phyloP scores from a whole-genome alignment of 2,329 filamentous ascomycete genomes.

The Colletotrichum destructivum region DNA sequence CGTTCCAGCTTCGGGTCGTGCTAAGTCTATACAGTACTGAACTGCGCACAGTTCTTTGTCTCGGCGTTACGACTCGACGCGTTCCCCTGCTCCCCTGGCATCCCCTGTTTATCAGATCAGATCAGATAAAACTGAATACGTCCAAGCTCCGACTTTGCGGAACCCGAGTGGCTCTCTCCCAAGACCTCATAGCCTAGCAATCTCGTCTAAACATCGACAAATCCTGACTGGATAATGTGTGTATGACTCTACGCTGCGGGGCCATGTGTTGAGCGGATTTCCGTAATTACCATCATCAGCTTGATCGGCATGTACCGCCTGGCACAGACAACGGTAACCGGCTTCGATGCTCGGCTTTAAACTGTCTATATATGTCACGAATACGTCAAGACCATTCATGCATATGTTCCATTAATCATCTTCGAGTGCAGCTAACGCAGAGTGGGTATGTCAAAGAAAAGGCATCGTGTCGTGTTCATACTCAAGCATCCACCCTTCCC shows the following conservation, averaged over 20 bases:
- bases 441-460: conserved; percentile 18
- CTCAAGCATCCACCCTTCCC: conserved; percentile 4
- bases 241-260: conserved; percentile 15
- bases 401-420: conserved; percentile 15
- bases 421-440: background rate
- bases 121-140: conserved; percentile 38
- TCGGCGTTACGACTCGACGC: conserved; percentile 39
- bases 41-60: conserved; percentile 1
- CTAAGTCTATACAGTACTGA: background rate
- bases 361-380: conserved; percentile 14
- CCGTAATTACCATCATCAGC: conserved; percentile 6
- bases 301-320: background rate
- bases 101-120: conserved; percentile 34
- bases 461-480: conserved; percentile 18
- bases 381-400: conserved; percentile 7
- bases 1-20: background rate
- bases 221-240: background rate
- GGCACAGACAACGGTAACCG: conserved; percentile 1
- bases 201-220: conserved; percentile 23
- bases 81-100: background rate
- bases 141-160: conserved; percentile 17
- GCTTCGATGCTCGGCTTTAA: background rate
- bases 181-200: conserved; percentile 12
- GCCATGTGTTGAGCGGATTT: conserved; percentile 11
- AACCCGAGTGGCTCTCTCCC: conserved; percentile 15